These are phyloP conservation scores for Monilinia aucupariae DNA, from an alignment of 2,329 filamentous ascomycete species.

Conservation along the genomic window DNA sequence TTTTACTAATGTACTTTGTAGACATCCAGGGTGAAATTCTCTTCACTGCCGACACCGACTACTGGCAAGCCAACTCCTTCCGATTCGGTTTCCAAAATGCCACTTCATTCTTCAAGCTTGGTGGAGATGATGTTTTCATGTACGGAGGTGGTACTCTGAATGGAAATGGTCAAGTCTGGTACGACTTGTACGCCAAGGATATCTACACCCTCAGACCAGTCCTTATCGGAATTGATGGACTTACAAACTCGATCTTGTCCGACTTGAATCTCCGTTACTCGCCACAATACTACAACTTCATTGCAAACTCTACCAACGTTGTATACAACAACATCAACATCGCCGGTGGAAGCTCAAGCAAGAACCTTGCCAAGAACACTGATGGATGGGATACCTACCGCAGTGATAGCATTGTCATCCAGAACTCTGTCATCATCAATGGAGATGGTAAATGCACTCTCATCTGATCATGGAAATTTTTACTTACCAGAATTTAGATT, in stretches of 20 bases:
- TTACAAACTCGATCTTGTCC: slow-evolving; percentile 53
- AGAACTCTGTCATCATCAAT: slow-evolving; percentile 59
- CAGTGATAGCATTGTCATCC: slow-evolving; percentile 56
- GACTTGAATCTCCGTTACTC: slow-evolving; percentile 57
- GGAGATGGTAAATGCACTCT: slow-evolving; percentile 44
- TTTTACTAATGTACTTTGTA: slow-evolving; percentile 26
- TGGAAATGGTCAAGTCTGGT: slow-evolving; percentile 61
- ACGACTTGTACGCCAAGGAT: slow-evolving; percentile 49
- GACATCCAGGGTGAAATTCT: slow-evolving; percentile 54
- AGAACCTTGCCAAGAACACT: slow-evolving; percentile 57
- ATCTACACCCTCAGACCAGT: slow-evolving; percentile 54
- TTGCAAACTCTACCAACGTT: slow-evolving; percentile 60
- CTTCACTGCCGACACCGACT: slow-evolving; percentile 62
- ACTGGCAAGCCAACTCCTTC: slow-evolving; percentile 63
- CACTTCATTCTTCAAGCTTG: slow-evolving; percentile 62
- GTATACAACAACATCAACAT: slow-evolving; percentile 60
- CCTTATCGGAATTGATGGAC: slow-evolving; percentile 51
- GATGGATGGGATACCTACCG: slow-evolving; percentile 63
- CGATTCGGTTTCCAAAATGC: slow-evolving; percentile 61
- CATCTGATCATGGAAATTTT: not conserved
- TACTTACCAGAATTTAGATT: slow-evolving; percentile 41
- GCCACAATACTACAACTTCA: slow-evolving; percentile 55
- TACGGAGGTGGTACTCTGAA: slow-evolving; percentile 60
- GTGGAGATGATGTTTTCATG: slow-evolving; percentile 60
- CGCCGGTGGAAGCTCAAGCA: slow-evolving; percentile 47